phyloP scores from a whole-genome alignment of 2,329 filamentous ascomycete genomes.

The Alternaria incomplexa region DNA sequence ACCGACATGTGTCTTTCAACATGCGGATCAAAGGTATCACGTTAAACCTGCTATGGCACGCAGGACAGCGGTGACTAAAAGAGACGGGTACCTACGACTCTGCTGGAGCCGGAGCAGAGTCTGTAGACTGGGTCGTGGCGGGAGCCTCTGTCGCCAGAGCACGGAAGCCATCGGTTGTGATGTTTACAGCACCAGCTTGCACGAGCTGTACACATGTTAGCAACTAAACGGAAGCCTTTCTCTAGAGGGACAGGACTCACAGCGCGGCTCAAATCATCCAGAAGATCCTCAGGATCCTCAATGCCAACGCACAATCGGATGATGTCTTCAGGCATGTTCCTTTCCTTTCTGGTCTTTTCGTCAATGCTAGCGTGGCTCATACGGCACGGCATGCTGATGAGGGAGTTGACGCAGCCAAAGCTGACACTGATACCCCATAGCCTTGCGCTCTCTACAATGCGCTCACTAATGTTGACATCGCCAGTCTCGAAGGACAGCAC shows the following conservation, averaged over 20 bases:
- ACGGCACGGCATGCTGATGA: conserved; percentile 99
- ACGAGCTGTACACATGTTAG: conserved; percentile 64
- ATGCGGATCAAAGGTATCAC: conserved; percentile 34
- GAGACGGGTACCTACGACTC: conserved; percentile 9
- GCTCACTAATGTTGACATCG: conserved; percentile 79
- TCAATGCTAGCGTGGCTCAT: conserved; percentile 99
- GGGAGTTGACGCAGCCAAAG: conserved; percentile 96
- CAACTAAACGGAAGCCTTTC: background rate
- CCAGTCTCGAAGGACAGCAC: conserved; percentile 97
- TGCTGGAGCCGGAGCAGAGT: conserved; percentile 19
- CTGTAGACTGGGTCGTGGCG: background rate
- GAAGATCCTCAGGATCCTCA: conserved; percentile 87
- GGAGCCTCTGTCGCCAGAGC: conserved; percentile 53
- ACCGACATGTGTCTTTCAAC: conserved; percentile 5
- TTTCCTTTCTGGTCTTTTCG: conserved; percentile 76
- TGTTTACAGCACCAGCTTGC: conserved; percentile 88
- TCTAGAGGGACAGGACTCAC: conserved; percentile 62
- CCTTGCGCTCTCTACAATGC: conserved; percentile 90
- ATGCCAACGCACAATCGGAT: conserved; percentile 96
- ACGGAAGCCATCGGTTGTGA: conserved; percentile 82
- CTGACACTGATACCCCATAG: conserved; percentile 96
- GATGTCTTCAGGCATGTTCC: conserved; percentile 92
- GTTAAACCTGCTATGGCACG: conserved; percentile 38
- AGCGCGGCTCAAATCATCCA: conserved; percentile 89
- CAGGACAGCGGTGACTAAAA: conserved; percentile 46